Base-by-base conservation (phyloP, 2,329 filamentous ascomycete species). In the Cordyceps fumosorosea region DNA sequence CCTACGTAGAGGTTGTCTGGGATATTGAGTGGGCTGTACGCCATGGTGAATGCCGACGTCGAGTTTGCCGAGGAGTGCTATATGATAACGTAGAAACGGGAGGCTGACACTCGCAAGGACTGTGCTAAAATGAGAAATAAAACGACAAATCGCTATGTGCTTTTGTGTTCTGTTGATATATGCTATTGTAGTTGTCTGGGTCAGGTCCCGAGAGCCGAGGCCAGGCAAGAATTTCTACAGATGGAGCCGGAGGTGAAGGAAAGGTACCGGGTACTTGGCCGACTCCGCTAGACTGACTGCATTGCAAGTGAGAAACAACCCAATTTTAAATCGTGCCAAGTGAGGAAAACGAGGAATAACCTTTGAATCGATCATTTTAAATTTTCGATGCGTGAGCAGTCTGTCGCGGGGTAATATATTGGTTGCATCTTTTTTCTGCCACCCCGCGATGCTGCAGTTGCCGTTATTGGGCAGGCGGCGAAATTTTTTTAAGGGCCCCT, bases 1-100 rank as follows among this genome's bases (percentile, higher is more conserved):
- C 58, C 62, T 12, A 64, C 47, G 29, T 57, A 62, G 56, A 64
- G 57, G 48, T 60, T 60, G 22, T 62, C 62, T 24, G 48, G 53
- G 47, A 60, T 51, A 47, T 61, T 61, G 32, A 62, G 40, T 18
- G 62, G 42, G 37, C 62, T 64, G 10, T 58, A 40, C 14, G 62
- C 62, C 62, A 64, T 64, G 24, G 11, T 14, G 48, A 29, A 7
- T 29, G 29, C 29, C 29, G 29, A 6, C 29, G n/a, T 5, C 40
- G n/a, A 44, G 26, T 32, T 52, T 44, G 48, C 24, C 18, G 12
- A 11, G 1, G 14, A 12, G 14, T 45, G 16, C 24, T 45, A 24
- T 8, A 3, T 14, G 16, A 29, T 16, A 26, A 48, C 6, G 22
- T 12, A 26, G 11, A 6, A 26, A 6, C 22, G 22, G 24, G 40